Evolutionary conservation across 2,329 filamentous ascomycete species (phyloP), one percentile per base, ranked within the genome.

Genomic region (Alternaria atra): DNA sequence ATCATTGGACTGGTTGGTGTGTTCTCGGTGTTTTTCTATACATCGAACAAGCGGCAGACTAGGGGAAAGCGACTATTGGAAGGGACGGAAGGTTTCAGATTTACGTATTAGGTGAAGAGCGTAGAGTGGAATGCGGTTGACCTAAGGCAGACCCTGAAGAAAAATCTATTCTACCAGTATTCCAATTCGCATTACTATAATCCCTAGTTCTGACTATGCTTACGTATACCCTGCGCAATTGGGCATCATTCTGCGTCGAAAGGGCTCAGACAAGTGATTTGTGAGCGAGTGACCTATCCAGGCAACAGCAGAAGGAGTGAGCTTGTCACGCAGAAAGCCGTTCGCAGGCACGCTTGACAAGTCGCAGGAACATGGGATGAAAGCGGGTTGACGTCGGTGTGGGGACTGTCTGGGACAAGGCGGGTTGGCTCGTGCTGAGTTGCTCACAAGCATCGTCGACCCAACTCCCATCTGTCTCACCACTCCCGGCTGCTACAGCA

Each of bases 21-120:
- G 5, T 87, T 89, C 63, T 83, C 84, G 0, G 35, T 81, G 2
- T 84, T 85, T 63, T 89, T 89, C 67, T 84, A 82, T 65, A 68
- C 75, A 30, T 79, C 81, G 10, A 90, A 89, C 69, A 75, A 74
- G 56, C 73, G 76, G 56, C 85, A 87, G 70, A 77, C 70, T 9
- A 77, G 70, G 43, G 85, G 85, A 1, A 79, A 80, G 68, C 78
- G 73, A 34, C 54, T 85, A 2, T 79, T 89, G 44, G 87, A 89
- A 69, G 80, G 81, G 2, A 81, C 77, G 27, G 77, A 79, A 53
- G 82, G 81, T 4, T 84, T 84, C 55, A 71, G 79, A 37, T 83
- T 81, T 60, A 82, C 81, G 1, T 82, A 80, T 54, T 83, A 30
- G 27, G 32, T 25, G 39, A 40, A 46, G 52, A 25, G 32, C 62